A percentile compares a stretch with the other conserved stretches of the same genome.
Evolutionary conservation across 1,284 basidiomycete genomes (phyloP).

Genomic region (Hypsizygus ulmarius): DNA sequence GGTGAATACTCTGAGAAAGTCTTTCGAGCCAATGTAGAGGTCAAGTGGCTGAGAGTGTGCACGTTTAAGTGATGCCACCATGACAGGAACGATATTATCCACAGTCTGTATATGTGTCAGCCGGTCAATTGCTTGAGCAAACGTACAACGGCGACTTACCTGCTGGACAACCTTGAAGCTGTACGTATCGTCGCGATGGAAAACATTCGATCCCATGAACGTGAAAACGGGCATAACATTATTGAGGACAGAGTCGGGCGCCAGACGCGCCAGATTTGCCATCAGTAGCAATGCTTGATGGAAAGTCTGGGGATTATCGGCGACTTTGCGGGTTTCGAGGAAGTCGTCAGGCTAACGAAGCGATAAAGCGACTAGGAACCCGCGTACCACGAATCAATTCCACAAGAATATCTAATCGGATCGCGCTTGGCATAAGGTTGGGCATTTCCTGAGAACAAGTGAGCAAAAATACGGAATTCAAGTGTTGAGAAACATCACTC

Average conservation of each 20-base stretch:
- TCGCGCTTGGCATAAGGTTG: slow-evolving; percentile 46
- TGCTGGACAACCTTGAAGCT: slow-evolving; percentile 95
- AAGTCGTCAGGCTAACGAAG: not conserved
- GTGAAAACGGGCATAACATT: slow-evolving; percentile 99
- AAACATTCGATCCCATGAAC: slow-evolving; percentile 96
- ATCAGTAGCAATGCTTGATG: slow-evolving; percentile 92
- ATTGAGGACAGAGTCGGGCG: slow-evolving; percentile 89
- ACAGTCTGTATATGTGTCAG: slow-evolving; percentile 60
- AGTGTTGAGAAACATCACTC: slow-evolving; percentile 18
- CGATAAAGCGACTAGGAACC: not conserved
- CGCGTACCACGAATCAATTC: slow-evolving; percentile 79
- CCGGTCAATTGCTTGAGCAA: not conserved
- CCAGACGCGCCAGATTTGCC: slow-evolving; percentile 79
- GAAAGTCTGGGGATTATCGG: slow-evolving; percentile 92
- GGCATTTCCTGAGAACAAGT: slow-evolving; percentile 37
- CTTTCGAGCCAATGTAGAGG: slow-evolving; percentile 63
- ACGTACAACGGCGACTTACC: slow-evolving; percentile 38
- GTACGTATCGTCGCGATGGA: slow-evolving; percentile 95
- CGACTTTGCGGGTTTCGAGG: slow-evolving; percentile 46
- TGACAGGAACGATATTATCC: slow-evolving; percentile 90
- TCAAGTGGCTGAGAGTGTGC: slow-evolving; percentile 53
- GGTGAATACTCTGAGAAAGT: slow-evolving; percentile 85
- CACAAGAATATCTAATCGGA: slow-evolving; percentile 79
- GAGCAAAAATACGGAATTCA: not conserved
- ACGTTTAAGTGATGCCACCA: slow-evolving; percentile 73